These are phyloP conservation scores for Metschnikowia kunwiensis DNA, from an alignment of 805 yeast genomes.

Conservation along the genomic window DNA sequence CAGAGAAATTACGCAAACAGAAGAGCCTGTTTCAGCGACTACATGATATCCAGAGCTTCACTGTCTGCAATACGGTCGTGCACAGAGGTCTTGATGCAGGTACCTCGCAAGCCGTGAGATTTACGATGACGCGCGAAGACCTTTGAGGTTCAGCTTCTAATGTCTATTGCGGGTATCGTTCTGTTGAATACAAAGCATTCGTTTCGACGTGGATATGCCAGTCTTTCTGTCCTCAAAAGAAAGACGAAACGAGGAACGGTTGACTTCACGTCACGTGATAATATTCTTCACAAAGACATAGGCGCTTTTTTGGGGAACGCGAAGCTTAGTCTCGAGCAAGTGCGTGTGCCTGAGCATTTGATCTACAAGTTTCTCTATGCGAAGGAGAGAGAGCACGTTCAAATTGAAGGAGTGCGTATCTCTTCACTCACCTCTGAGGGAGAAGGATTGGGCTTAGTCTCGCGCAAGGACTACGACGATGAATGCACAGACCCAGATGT, in stretches of 20 bases:
- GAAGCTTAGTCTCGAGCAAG: conserved; percentile 14
- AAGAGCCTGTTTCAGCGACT: conserved; percentile 2
- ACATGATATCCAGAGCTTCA: neutral
- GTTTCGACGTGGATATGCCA: conserved; percentile 1
- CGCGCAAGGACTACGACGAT: conserved; percentile 18
- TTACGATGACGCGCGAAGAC: conserved; percentile 4
- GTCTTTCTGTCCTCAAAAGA: conserved; percentile 1
- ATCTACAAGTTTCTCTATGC: conserved; percentile 26
- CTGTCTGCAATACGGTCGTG: no score
- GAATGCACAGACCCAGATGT: conserved; percentile 7
- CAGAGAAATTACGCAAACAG: conserved; percentile 5
- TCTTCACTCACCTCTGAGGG: conserved; percentile 33
- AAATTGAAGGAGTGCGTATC: conserved; percentile 21
- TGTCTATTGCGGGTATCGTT: no score
- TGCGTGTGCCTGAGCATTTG: conserved; percentile 21
- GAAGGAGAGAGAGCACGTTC: conserved; percentile 13
- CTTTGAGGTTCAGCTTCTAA: neutral
- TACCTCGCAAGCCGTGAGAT: no score
- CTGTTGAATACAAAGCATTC: neutral
- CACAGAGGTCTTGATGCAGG: no score
- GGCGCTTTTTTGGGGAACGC: conserved; percentile 18
- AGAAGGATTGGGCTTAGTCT: conserved; percentile 35
- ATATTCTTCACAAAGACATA: conserved; percentile 26
- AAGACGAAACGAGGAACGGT: conserved; percentile 31
- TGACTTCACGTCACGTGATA: conserved; percentile 28